Evolutionary conservation across 176 grass and related monocot genomes (phyloP), one percentile per base, ranked within the genome.

Genomic region (Areca catechu): DNA sequence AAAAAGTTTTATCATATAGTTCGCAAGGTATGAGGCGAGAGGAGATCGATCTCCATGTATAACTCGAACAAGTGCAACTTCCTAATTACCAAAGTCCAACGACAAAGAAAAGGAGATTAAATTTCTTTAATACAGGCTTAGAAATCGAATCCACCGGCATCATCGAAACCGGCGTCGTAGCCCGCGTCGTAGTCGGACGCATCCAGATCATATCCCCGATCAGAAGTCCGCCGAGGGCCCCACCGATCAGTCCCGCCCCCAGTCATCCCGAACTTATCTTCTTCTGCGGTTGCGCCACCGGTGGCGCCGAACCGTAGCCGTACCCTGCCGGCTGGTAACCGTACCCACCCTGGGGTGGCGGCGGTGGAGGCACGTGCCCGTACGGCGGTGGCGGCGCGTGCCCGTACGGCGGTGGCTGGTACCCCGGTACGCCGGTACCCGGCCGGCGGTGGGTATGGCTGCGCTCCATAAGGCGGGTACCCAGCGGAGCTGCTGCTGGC

Each of bases 151-250:
- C 58, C 62, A 1, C 82, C 67, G 19, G 51, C 71, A 58, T 86
- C 71, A 54, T 65, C 57, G 7, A 84, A 19, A 15, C 77, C 86
- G 2, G 60, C 86, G 28, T 74, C 71, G 70, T 90, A 95, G 2
- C 84, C 84, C 5, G 51, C 56, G 24, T 70, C 71, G 54, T 89
- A 89, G 1, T 48, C 69, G 30, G 73, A 65, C 7, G 24, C 72
- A 34, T 95, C 82, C 0, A 70, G 63, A 83, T 54, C 74, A 80
- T 78, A 18, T 86, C 90, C 20, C 73, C 70, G 18, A 79, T 57
- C 43, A 83, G 51, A 61, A 86, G 80, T 21, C 84, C 81, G 55
- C 84, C 73, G 54, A 83, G 73, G 0, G 86, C 86, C 24, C 88
- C 88, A 29, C 76, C 53, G 9, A 79, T 62, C 63, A 82, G 49